Conservation (phyloP, 805 yeast genomes). For the Torulaspora franciscae region DNA sequence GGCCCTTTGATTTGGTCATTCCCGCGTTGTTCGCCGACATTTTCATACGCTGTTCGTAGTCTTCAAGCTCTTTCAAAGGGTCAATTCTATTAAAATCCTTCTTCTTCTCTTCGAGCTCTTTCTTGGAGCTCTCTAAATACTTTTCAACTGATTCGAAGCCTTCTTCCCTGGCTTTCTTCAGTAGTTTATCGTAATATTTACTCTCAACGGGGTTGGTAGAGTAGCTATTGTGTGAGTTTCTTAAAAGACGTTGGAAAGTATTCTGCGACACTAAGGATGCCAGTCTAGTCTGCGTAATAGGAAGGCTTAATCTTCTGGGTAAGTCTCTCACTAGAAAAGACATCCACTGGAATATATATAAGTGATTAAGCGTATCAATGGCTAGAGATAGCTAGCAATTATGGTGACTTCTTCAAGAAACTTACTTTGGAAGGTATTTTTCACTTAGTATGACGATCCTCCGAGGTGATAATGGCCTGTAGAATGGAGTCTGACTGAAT, state of each 20-base stretch:
- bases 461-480: not conserved
- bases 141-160: constrained; percentile 45
- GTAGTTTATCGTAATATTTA: constrained; percentile 36
- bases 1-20: constrained; percentile 17
- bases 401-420: not conserved
- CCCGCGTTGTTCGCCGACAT: constrained; percentile 19
- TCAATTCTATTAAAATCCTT: constrained; percentile 57
- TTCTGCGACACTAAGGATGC: not conserved
- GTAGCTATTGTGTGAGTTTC: constrained; percentile 7
- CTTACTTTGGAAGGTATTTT: not conserved
- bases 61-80: constrained; percentile 65
- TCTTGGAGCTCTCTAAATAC: constrained; percentile 56
- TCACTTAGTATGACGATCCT: not conserved
- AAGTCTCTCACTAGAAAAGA: constrained; percentile 1
- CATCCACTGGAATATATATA: not conserved
- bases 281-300: constrained; percentile 5
- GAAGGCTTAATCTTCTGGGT: not conserved
- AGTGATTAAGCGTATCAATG: not conserved
- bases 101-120: constrained; percentile 52
- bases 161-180: constrained; percentile 36
- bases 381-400: not conserved
- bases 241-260: not conserved
- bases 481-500: too few relatives aligned
- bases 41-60: constrained; percentile 40
- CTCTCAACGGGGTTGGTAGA: constrained; percentile 28